Percentiles rank a stretch among this genome's conserved stretches.
Evolutionary conservation across 78 protist genomes (phyloP).

Genomic region (Parvularia atlantis): DNA sequence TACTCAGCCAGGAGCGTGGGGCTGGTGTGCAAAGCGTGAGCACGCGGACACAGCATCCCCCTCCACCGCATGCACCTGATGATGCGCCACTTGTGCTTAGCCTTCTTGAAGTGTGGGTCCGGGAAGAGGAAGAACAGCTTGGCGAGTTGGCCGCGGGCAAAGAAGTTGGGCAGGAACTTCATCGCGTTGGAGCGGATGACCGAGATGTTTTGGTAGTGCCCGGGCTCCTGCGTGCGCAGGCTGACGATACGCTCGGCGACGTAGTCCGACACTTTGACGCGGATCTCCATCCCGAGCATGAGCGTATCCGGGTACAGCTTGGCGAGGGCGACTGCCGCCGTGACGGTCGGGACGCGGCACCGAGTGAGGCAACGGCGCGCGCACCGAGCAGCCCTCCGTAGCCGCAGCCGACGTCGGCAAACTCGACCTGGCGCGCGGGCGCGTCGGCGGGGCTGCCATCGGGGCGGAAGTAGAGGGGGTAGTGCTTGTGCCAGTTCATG

Average conservation of each 20-base stretch:
- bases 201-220: slow-evolving; percentile 55
- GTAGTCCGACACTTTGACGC: slow-evolving; percentile 60
- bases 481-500: slow-evolving; percentile 1
- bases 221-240: slow-evolving; percentile 24
- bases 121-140: slow-evolving; percentile 87
- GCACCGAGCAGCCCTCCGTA: slow-evolving; percentile 73
- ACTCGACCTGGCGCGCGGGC: slow-evolving; percentile 17
- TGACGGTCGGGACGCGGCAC: background rate
- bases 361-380: background rate
- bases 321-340: slow-evolving; percentile 23
- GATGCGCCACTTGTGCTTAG: slow-evolving; percentile 76
- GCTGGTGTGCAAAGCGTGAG: background rate
- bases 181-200: slow-evolving; percentile 76
- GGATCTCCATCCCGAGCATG: slow-evolving; percentile 82
- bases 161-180: slow-evolving; percentile 79
- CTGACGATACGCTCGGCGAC: slow-evolving; percentile 53
- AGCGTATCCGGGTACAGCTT: slow-evolving; percentile 48
- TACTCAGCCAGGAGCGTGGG: slow-evolving; percentile 69
- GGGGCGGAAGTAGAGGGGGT: background rate
- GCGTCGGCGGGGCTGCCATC: background rate
- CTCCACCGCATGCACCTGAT: slow-evolving; percentile 27
- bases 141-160: slow-evolving; percentile 64
- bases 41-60: background rate
- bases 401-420: slow-evolving; percentile 91
- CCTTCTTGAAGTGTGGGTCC: slow-evolving; percentile 90